phyloP scores from a whole-genome alignment of 2,329 filamentous ascomycete genomes.

The Thelonectria blattea region DNA sequence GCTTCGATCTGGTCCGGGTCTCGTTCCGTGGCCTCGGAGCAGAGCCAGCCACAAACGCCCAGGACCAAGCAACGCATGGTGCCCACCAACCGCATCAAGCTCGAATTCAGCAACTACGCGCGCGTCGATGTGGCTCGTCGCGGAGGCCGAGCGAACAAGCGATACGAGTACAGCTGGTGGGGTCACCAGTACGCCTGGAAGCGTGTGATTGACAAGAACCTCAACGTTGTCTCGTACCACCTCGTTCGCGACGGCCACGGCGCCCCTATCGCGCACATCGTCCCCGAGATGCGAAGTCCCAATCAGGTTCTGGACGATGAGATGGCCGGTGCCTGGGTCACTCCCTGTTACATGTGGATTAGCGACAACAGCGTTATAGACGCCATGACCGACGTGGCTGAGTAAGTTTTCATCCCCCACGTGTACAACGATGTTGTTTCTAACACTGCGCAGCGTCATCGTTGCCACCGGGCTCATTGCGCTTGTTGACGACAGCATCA shows the following conservation, averaged over 20 bases:
- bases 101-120: slow-evolving; percentile 98
- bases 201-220: slow-evolving; percentile 74
- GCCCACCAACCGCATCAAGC: slow-evolving; percentile 79
- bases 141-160: slow-evolving; percentile 68
- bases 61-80: slow-evolving; percentile 47
- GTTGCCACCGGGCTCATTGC: slow-evolving; percentile 88
- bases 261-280: slow-evolving; percentile 78
- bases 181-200: slow-evolving; percentile 85
- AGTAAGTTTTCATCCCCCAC: slow-evolving; percentile 62
- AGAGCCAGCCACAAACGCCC: slow-evolving; percentile 30
- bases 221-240: slow-evolving; percentile 76
- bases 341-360: slow-evolving; percentile 90
- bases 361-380: slow-evolving; percentile 74
- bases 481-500: slow-evolving; percentile 91
- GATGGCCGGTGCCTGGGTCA: slow-evolving; percentile 84
- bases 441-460: slow-evolving; percentile 71
- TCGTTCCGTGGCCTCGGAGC: slow-evolving; percentile 29
- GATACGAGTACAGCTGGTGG: slow-evolving; percentile 96
- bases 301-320: slow-evolving; percentile 75
- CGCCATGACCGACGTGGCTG: slow-evolving; percentile 79
- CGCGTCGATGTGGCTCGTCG: slow-evolving; percentile 82
- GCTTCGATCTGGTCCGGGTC: slow-evolving; percentile 36
- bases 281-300: slow-evolving; percentile 77
- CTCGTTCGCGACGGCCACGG: slow-evolving; percentile 71
- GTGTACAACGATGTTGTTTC: slow-evolving; percentile 14